Conservation (phyloP, 1,284 basidiomycete species). For the Irpex sp. region DNA sequence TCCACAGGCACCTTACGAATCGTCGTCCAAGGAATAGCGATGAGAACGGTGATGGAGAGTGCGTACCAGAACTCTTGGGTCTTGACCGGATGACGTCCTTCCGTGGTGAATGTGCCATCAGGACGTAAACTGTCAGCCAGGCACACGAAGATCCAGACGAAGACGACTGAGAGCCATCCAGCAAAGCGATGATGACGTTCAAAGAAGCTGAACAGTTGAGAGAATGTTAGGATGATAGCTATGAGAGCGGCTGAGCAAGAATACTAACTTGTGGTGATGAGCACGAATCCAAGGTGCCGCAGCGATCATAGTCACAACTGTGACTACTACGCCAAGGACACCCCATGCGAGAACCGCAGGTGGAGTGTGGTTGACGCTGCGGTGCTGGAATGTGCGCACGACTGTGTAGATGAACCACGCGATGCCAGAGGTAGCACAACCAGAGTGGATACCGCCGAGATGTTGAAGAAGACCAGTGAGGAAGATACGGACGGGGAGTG, state of each 20-base stretch:
- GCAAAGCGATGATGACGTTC: conserved; percentile 23
- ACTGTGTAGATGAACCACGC: conserved; percentile 21
- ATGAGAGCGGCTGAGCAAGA: not conserved
- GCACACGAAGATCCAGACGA: conserved; percentile 19
- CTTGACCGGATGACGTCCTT: conserved; percentile 10
- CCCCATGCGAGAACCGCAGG: conserved; percentile 19
- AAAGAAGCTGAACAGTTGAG: conserved; percentile 15
- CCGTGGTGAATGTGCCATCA: conserved; percentile 10
- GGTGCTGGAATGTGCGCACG: conserved; percentile 19
- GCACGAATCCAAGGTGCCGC: conserved; percentile 20
- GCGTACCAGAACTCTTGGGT: conserved; percentile 20
- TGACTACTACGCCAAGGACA: conserved; percentile 14
- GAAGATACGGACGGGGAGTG: conserved; percentile 17
- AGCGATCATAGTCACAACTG: conserved; percentile 16
- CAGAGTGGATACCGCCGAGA: conserved; percentile 22
- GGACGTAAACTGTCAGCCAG: conserved; percentile 1
- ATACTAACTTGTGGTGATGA: conserved; percentile 19
- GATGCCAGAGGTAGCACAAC: conserved; percentile 15
- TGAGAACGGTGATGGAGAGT: conserved; percentile 22
- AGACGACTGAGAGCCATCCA: conserved; percentile 16
- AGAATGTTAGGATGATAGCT: not conserved
- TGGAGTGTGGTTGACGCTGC: conserved; percentile 9
- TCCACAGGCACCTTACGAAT: conserved; percentile 45
- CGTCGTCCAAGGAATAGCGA: conserved; percentile 45
- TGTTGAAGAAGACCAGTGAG: conserved; percentile 20